phyloP scores from a whole-genome alignment of 1,139 yeast species.

The Taphrina deformans region DNA sequence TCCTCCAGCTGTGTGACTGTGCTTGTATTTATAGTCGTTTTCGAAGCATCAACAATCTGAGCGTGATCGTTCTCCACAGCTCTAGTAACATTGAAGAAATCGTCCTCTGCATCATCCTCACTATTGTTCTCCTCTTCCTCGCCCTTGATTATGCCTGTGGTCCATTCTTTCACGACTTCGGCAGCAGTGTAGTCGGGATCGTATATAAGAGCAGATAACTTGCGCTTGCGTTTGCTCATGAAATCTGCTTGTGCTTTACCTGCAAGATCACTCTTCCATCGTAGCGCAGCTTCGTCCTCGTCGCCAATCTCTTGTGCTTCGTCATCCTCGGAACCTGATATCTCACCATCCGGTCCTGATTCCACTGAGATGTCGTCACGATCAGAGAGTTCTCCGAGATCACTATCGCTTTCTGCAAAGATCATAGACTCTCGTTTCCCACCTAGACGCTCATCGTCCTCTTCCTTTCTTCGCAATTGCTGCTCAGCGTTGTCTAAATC shows the following conservation, averaged over 20 bases:
- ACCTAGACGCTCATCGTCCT: constrained; percentile 38
- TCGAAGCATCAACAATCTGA: constrained; percentile 43
- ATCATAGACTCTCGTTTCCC: constrained; percentile 39
- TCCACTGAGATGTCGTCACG: constrained; percentile 39
- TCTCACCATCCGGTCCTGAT: constrained; percentile 18
- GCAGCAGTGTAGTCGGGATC: constrained; percentile 50
- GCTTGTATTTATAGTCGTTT: constrained; percentile 31
- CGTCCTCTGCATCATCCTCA: constrained; percentile 64
- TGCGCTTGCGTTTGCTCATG: constrained; percentile 58
- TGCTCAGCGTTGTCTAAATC: constrained; percentile 38
- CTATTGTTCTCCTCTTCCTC: constrained; percentile 53
- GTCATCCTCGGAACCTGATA: neutral
- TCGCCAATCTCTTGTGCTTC: constrained; percentile 43
- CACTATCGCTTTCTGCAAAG: constrained; percentile 52
- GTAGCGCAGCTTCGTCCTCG: constrained; percentile 47
- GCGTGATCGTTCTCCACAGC: constrained; percentile 42
- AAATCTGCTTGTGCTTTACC: constrained; percentile 43
- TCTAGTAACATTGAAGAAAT: constrained; percentile 62
- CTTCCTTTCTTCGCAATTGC: neutral
- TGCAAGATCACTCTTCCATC: constrained; percentile 48
- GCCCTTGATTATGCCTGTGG: constrained; percentile 41
- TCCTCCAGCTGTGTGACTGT: constrained; percentile 32
- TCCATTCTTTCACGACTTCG: constrained; percentile 48
- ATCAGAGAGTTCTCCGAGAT: constrained; percentile 46
- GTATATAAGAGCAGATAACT: constrained; percentile 76